Conservation (phyloP, 1,284 basidiomycete species). For the Ustilago crameri region DNA sequence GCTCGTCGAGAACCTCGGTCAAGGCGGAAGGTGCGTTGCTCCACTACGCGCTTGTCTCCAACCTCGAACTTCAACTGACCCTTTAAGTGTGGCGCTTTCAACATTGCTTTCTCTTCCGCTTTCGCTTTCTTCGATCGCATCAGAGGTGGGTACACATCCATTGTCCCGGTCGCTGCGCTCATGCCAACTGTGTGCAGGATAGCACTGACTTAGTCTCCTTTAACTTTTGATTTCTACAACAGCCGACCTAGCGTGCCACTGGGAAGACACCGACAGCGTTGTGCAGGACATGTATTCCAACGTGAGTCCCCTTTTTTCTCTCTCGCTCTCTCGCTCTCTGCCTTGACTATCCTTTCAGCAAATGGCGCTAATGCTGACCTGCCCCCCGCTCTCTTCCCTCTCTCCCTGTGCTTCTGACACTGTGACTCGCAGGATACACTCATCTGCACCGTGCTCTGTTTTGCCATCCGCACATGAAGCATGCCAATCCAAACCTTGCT, state of each 20-base stretch:
- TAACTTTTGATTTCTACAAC: neutral
- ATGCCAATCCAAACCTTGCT: too few relatives aligned
- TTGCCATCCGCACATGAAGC: conserved; percentile 46
- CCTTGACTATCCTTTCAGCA: too few relatives aligned
- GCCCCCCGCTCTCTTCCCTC: neutral
- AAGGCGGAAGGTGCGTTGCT: conserved; percentile 51
- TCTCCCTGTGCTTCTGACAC: too few relatives aligned
- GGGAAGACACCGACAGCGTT: conserved; percentile 57
- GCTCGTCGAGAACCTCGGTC: conserved; percentile 57
- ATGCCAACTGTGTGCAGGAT: too few relatives aligned
- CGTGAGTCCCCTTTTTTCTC: conserved; percentile 22
- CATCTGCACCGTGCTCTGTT: conserved; percentile 52
- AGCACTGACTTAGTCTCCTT: too few relatives aligned
- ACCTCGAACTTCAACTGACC: neutral
- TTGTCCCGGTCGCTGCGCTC: too few relatives aligned
- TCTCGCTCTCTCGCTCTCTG: too few relatives aligned
- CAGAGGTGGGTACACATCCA: too few relatives aligned
- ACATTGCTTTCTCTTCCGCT: too few relatives aligned
- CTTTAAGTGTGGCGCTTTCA: too few relatives aligned
- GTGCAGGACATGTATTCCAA: conserved; percentile 54
- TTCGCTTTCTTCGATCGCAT: too few relatives aligned
- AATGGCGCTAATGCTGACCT: neutral
- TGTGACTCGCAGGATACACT: conserved; percentile 56
- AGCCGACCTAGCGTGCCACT: conserved; percentile 59
- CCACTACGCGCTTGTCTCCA: neutral